These are phyloP conservation scores for Colletotrichum sp. DNA, from an alignment of 2,329 filamentous ascomycete species.

Conservation along the genomic window DNA sequence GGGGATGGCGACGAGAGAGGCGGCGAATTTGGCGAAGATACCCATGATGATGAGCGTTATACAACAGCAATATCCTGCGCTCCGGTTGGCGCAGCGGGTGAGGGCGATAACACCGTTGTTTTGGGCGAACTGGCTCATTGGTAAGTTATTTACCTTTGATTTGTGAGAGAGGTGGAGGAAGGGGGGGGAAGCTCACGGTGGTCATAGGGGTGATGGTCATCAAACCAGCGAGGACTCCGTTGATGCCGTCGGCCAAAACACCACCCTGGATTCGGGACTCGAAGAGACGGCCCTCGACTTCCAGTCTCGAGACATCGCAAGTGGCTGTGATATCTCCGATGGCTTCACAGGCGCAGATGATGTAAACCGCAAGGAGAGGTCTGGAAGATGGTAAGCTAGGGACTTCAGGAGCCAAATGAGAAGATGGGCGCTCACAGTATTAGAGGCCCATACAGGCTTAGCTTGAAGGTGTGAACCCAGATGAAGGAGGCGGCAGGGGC, in stretches of 20 bases:
- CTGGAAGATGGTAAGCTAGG: not conserved
- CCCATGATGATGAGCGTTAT: slow-evolving; percentile 83
- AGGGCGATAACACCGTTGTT: slow-evolving; percentile 87
- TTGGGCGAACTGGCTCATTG: slow-evolving; percentile 65
- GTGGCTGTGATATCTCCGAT: slow-evolving; percentile 84
- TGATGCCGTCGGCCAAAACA: slow-evolving; percentile 78
- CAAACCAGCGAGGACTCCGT: slow-evolving; percentile 76
- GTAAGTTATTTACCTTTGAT: not conserved
- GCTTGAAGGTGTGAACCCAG: slow-evolving; percentile 79
- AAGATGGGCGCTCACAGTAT: slow-evolving; percentile 50
- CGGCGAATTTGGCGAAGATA: slow-evolving; percentile 83
- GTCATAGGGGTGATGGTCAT: slow-evolving; percentile 83
- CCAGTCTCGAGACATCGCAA: slow-evolving; percentile 78
- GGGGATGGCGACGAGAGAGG: slow-evolving; percentile 79
- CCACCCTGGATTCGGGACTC: slow-evolving; percentile 82
- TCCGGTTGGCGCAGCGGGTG: slow-evolving; percentile 81
- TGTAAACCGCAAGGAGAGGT: slow-evolving; percentile 71
- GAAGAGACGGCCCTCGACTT: slow-evolving; percentile 74
- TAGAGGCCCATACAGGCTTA: slow-evolving; percentile 74
- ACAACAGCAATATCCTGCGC: slow-evolving; percentile 79
- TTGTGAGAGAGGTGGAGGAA: not conserved
- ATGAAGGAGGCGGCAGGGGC: slow-evolving; percentile 77
- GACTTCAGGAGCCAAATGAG: not conserved
- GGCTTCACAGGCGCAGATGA: slow-evolving; percentile 79
- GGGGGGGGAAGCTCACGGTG: slow-evolving; percentile 38